Conservation (phyloP, 345 rosid species). For the Rhodamnia rubescens region DNA sequence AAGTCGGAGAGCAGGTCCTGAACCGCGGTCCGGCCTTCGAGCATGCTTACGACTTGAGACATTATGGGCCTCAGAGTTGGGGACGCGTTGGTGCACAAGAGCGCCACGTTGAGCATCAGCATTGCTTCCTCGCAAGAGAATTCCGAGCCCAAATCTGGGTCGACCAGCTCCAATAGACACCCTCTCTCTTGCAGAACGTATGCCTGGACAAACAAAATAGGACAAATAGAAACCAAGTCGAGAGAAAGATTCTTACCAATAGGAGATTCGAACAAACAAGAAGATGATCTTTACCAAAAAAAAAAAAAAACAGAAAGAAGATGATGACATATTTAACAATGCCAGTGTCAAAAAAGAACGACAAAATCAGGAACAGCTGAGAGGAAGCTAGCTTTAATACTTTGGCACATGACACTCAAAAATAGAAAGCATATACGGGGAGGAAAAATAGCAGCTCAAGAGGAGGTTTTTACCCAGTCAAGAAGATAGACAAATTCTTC, state of each 20-base stretch:
- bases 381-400: background rate
- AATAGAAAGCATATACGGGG: background rate
- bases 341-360: background rate
- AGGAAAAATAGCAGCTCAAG: background rate
- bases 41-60: constrained; percentile 85
- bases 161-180: constrained; percentile 47
- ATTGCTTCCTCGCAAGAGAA: constrained; percentile 61
- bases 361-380: background rate
- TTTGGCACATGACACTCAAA: background rate
- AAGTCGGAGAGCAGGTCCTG: constrained; percentile 68
- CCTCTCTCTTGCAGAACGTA: constrained; percentile 71
- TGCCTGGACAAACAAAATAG: constrained; percentile 27
- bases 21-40: constrained; percentile 59
- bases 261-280: background rate
- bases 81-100: constrained; percentile 69
- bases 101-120: constrained; percentile 69
- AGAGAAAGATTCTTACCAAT: background rate
- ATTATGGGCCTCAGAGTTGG: constrained; percentile 81
- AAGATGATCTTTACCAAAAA: background rate
- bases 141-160: constrained; percentile 39
- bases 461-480: constrained; percentile 47
- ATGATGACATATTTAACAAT: background rate
- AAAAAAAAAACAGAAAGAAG: background rate
- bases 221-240: background rate
- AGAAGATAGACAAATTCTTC: constrained; percentile 77